A percentile compares a stretch with the other conserved stretches of the same genome.
Conservation (phyloP, 2,329 filamentous ascomycete species). For the Penicillium janthinellum region DNA sequence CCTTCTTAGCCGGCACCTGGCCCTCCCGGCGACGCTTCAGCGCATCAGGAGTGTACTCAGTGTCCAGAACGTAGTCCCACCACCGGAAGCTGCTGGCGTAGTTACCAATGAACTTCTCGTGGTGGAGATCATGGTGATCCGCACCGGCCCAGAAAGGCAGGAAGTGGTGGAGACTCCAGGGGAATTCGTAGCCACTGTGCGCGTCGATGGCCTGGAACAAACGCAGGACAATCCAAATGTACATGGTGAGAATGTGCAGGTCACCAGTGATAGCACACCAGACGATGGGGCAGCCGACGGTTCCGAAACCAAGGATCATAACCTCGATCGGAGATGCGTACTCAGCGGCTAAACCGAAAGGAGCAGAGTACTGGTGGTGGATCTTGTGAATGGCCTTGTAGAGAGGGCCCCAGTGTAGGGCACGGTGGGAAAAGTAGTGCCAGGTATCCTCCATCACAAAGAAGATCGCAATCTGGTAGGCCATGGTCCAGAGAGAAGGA, state of each 20-base stretch:
- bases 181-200: conserved; percentile 97
- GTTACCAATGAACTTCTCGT: conserved; percentile 98
- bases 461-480: conserved; percentile 87
- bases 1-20: conserved; percentile 33
- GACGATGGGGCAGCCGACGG: conserved; percentile 77
- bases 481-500: conserved; percentile 81
- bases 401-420: conserved; percentile 88
- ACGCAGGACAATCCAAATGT: conserved; percentile 88
- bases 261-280: conserved; percentile 83
- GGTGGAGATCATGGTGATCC: conserved; percentile 93
- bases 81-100: conserved; percentile 97
- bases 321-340: conserved; percentile 98
- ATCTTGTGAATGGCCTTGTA: conserved; percentile 99
- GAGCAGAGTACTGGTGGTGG: conserved; percentile 97
- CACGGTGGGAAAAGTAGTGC: conserved; percentile 97
- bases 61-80: conserved; percentile 96
- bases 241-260: conserved; percentile 96
- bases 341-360: conserved; percentile 93
- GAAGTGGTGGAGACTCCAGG: conserved; percentile 94
- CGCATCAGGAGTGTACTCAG: conserved; percentile 86
- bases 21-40: conserved; percentile 76
- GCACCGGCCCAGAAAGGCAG: conserved; percentile 97
- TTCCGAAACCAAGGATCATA: conserved; percentile 88
- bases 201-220: conserved; percentile 98
- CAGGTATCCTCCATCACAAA: conserved; percentile 95